These are phyloP conservation scores for Phytophthora foliorum DNA, from an alignment of 352 stramenopile genomes.

Conservation along the genomic window DNA sequence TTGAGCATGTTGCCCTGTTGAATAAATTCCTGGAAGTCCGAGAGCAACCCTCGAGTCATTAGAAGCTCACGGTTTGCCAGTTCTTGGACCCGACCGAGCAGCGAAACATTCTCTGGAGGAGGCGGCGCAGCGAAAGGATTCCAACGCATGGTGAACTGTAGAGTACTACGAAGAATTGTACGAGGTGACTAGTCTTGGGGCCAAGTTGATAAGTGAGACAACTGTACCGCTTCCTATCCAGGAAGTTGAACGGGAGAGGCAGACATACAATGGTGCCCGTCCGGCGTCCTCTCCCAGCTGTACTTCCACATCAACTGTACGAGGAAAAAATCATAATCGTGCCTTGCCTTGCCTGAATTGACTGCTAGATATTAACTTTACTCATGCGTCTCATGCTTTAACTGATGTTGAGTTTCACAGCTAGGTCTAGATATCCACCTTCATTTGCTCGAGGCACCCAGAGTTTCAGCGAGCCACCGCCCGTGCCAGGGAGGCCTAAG, in stretches of 20 bases:
- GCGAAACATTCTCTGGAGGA: conserved; percentile 33
- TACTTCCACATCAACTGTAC: background rate
- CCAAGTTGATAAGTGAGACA: background rate
- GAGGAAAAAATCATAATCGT: no score
- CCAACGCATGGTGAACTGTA: background rate
- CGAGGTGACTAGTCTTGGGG: no score
- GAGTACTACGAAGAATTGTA: background rate
- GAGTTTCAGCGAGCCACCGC: background rate
- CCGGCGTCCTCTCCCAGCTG: background rate
- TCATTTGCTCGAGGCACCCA: background rate
- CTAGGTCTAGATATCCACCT: background rate
- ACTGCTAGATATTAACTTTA: no score
- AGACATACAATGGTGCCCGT: no score
- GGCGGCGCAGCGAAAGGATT: conserved; percentile 20
- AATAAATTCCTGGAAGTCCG: conserved; percentile 80
- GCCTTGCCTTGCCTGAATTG: no score
- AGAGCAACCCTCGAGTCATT: conserved; percentile 23
- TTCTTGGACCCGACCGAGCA: conserved; percentile 37
- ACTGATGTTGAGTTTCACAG: background rate
- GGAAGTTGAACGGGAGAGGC: background rate
- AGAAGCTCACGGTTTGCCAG: conserved; percentile 28
- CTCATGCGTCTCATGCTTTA: background rate
- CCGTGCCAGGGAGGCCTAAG: background rate
- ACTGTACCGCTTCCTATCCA: background rate
- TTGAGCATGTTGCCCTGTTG: conserved; percentile 83